Base-by-base conservation (phyloP, 2,329 filamentous ascomycete genomes). In the Sporothrix dimorphospora region DNA sequence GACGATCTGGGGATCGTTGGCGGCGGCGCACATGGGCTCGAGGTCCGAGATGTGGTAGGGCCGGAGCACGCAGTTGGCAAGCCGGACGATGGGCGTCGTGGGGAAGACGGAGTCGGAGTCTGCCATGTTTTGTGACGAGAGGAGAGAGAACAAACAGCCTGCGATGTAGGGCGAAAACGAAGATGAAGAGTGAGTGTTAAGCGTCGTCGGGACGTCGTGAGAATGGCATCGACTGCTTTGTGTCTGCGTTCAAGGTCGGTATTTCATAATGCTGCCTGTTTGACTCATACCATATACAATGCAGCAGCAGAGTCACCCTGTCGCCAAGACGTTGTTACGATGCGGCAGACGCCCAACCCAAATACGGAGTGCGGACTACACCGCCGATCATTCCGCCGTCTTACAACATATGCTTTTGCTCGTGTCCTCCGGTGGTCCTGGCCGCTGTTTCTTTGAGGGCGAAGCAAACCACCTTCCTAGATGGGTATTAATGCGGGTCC, bases 31-130 rank as follows among this genome's bases (percentile, higher is more conserved):
- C 45, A 83, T 66, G 24, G 77, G 73, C 4, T 77, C 73, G 4
- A 81, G 82, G 74, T 88, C 86, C 1, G 78, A 77, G 5, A 72
- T 73, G 34, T 77, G 73, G 72, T 79, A 83, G 40, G 82, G 81
- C 7, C 85, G 83, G 71, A 87, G 78, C 71, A 82, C 77, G 76
- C 76, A 79, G 45, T 74, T 77, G 34, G 77, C 70, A 12, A 80
- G 79, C 40, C 69, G 75, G 5, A 81, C 57, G 73, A 81, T 79
- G n/a, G 74, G 77, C 40, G 42, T 45, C 38, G 65, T 67, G 27
- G 72, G 71, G 67, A 70, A 71, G 68, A 72, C 59, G 38, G 59
- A n/a, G 38, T 65, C 57, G 1, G 47, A 2, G 45, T 63, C 51
- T 1, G 71, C 21, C 71, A 69, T 72, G 4, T 7, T 69, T n/a